Evolutionary conservation across 139 green algal genomes (phyloP).

Genomic region (Yamagishiella unicocca): DNA sequence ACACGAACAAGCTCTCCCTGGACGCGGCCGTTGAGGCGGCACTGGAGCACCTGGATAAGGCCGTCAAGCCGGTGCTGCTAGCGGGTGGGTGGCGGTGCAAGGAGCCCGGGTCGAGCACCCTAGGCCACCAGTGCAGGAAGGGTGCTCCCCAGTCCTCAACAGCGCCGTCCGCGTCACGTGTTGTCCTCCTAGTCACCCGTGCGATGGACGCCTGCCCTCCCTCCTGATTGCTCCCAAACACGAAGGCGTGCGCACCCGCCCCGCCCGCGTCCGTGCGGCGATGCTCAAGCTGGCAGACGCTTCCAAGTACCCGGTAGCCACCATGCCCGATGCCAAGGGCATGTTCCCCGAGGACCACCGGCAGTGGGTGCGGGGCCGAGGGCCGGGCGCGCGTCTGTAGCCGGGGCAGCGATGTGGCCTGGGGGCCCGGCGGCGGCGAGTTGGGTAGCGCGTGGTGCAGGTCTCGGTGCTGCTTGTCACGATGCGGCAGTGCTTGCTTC

Average conservation of each 20-base stretch:
- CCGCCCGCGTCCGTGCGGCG: not conserved
- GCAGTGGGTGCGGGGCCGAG: constrained; percentile 40
- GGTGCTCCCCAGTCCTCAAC: too few species aligned
- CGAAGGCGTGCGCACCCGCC: constrained; percentile 37
- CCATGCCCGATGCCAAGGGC: constrained; percentile 83
- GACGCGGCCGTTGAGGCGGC: constrained; percentile 75
- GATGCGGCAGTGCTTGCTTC: not conserved
- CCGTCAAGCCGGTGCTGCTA: constrained; percentile 77
- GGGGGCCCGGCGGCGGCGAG: too few species aligned
- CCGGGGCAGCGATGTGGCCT: too few species aligned
- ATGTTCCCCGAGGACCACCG: constrained; percentile 79
- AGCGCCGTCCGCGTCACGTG: too few species aligned
- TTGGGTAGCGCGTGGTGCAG: too few species aligned
- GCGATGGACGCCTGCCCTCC: too few species aligned
- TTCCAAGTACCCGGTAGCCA: constrained; percentile 66
- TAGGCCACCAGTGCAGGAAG: too few species aligned
- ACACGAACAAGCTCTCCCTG: constrained; percentile 68
- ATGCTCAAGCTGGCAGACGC: constrained; percentile 57
- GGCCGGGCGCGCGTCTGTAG: too few species aligned
- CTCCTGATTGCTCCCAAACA: too few species aligned
- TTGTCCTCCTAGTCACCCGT: too few species aligned
- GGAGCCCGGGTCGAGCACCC: too few species aligned
- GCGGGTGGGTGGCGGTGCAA: constrained; percentile 60
- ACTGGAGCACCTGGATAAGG: constrained; percentile 61
- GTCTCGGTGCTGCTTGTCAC: too few species aligned